Base-by-base conservation (phyloP, 306 rosid species). In the Ammopiptanthus mongolicus region DNA sequence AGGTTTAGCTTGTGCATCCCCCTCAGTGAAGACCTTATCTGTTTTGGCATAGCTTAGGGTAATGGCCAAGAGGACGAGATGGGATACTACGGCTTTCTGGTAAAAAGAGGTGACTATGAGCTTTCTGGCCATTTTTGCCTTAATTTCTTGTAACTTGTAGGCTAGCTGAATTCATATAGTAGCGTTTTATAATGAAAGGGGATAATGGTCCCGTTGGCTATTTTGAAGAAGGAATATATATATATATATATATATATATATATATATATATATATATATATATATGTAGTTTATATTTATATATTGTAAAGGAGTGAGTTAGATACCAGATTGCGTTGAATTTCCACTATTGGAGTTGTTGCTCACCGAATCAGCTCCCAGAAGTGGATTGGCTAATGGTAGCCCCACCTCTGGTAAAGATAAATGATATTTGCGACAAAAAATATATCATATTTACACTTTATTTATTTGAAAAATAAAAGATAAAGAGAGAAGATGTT, bases 61-160 rank as follows among this genome's bases (percentile, higher is more conserved):
- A 60, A 69, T 50, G 55, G 29, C 55, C 5, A 81, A 33, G 84
- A 83, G 56, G 6, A 19, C 66, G 52, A 78, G 15, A 41, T 63
- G 42, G 57, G 58, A 47, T 41, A 53, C 4, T 31, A 48, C 2
- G 28, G 66, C 3, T 73, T 37, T 78, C 0, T 62, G 57, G 34
- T 66, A 10, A 57, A 65, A 31, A 31, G 25, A 51, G 1, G 34
- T 64, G 31, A 75, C 2, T 22, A 13, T 2, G 29, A 52, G 34
- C 0, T 5, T 71, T 65, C 51, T 76, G 73, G 31, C 69, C 84
- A 84, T 80, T 71, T 56, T 31, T 23, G 34, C 7, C 12, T 77
- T 62, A 12, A 3, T 41, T 6, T 53, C 4, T 67, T 46, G 8
- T 42, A 42, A 2, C 48, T 33, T 23, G 39, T 4, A 17, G 8